phyloP scores from a whole-genome alignment of 23 red algal species.

The Gracilaria vermiculophylla region DNA sequence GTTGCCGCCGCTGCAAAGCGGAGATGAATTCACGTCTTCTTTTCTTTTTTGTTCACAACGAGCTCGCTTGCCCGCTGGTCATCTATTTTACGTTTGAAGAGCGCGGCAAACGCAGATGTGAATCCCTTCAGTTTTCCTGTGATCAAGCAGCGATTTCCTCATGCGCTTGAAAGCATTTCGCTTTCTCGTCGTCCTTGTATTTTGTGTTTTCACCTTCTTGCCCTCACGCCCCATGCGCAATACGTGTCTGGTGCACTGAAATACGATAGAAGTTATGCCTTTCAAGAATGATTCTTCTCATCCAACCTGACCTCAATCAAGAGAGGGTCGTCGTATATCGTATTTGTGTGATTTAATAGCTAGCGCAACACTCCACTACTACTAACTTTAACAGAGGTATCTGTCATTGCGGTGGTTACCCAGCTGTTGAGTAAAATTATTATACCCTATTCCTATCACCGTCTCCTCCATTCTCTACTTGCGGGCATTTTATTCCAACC shows the following conservation, averaged over 20 bases:
- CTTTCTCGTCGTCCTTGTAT: not conserved
- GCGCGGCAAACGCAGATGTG: too few relatives aligned
- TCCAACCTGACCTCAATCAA: not conserved
- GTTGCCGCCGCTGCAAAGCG: not conserved
- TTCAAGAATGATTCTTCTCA: not conserved
- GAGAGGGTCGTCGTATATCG: not conserved
- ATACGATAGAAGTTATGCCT: too few relatives aligned
- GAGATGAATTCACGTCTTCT: not conserved
- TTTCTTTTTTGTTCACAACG: not conserved
- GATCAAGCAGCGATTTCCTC: too few relatives aligned
- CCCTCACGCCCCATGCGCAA: too few relatives aligned
- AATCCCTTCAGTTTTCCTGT: not conserved
- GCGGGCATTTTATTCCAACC: too few relatives aligned
- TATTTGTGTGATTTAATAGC: not conserved
- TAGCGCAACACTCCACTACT: not conserved
- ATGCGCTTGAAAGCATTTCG: not conserved
- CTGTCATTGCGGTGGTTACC: not conserved
- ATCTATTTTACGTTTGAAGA: too few relatives aligned
- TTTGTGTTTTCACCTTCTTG: too few relatives aligned
- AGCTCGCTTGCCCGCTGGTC: not conserved
- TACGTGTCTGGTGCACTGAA: too few relatives aligned
- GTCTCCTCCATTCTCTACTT: too few relatives aligned
- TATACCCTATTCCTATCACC: too few relatives aligned
- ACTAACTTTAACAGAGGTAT: not conserved
- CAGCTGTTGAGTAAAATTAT: slow-evolving; percentile 10